Conservation (phyloP, 208 protist species). For the Leishmania arabica region DNA sequence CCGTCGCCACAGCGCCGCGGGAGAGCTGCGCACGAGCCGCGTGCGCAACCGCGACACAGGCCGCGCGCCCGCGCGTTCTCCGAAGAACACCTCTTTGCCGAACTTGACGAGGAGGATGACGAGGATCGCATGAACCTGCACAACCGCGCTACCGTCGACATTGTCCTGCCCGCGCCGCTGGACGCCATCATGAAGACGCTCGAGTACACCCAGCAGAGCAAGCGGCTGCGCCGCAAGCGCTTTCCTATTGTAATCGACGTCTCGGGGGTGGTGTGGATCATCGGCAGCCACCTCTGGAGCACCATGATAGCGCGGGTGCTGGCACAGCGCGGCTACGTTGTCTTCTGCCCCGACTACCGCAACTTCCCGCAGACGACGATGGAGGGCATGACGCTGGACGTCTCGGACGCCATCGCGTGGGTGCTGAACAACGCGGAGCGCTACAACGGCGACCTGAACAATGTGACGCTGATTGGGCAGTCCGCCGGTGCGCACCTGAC, state of each 20-base stretch:
- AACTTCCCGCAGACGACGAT: slow-evolving; percentile 92
- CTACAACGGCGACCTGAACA: slow-evolving; percentile 82
- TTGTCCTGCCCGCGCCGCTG: slow-evolving; percentile 54
- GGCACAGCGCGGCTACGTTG: slow-evolving; percentile 76
- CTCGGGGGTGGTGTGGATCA: slow-evolving; percentile 85
- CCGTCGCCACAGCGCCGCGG: neutral
- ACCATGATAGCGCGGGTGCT: slow-evolving; percentile 80
- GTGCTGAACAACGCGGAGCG: slow-evolving; percentile 84
- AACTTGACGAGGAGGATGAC: slow-evolving; percentile 40
- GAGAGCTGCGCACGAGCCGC: neutral
- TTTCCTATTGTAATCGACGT: slow-evolving; percentile 83
- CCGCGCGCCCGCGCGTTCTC: slow-evolving; percentile 14
- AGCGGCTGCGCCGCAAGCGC: slow-evolving; percentile 52
- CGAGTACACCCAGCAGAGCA: slow-evolving; percentile 42
- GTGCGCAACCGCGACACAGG: neutral
- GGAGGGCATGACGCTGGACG: slow-evolving; percentile 90
- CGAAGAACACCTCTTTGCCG: slow-evolving; percentile 10
- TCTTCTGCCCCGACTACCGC: slow-evolving; percentile 93
- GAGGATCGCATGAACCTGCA: slow-evolving; percentile 67
- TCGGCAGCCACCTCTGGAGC: slow-evolving; percentile 83
- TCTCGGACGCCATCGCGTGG: slow-evolving; percentile 87
- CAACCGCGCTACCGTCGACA: slow-evolving; percentile 72
- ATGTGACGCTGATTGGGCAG: slow-evolving; percentile 82
- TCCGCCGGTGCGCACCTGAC: slow-evolving; percentile 86
- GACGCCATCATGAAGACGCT: slow-evolving; percentile 60